phyloP scores from a whole-genome alignment of 352 stramenopile genomes.

The Pythium periplocum region DNA sequence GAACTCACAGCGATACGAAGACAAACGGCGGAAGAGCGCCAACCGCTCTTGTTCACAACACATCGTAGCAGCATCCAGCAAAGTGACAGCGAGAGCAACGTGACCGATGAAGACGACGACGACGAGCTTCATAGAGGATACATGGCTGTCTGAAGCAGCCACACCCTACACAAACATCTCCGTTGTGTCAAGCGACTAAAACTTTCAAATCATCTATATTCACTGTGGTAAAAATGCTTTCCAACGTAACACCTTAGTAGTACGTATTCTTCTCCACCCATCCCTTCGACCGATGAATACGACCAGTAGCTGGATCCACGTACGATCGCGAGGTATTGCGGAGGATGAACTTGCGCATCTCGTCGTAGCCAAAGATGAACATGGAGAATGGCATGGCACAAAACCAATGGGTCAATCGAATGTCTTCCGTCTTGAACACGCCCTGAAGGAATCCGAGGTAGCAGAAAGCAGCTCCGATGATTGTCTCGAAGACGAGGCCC shows the following conservation, averaged over 20 bases:
- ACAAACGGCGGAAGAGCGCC: too few relatives aligned
- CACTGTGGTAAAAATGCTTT: background rate
- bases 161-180: background rate
- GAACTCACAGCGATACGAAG: too few relatives aligned
- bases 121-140: background rate
- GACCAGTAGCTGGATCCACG: conserved; percentile 43
- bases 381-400: conserved; percentile 78
- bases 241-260: conserved; percentile 39
- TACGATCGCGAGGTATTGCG: conserved; percentile 55
- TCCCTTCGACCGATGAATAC: conserved; percentile 46
- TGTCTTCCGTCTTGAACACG: conserved; percentile 67
- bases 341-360: conserved; percentile 84
- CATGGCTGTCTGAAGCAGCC: background rate
- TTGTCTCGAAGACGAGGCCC: conserved; percentile 81
- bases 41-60: too few relatives aligned
- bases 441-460: conserved; percentile 68
- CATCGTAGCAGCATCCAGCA: too few relatives aligned
- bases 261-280: conserved; percentile 83
- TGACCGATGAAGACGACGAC: conserved; percentile 15
- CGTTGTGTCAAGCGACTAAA: background rate
- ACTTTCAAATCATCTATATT: background rate
- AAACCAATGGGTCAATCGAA: conserved; percentile 83
- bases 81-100: conserved; percentile 4
- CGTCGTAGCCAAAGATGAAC: conserved; percentile 82
- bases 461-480: conserved; percentile 65